Conservation (phyloP, 2,329 filamentous ascomycete species). For the Coniochaeta pulveracea region DNA sequence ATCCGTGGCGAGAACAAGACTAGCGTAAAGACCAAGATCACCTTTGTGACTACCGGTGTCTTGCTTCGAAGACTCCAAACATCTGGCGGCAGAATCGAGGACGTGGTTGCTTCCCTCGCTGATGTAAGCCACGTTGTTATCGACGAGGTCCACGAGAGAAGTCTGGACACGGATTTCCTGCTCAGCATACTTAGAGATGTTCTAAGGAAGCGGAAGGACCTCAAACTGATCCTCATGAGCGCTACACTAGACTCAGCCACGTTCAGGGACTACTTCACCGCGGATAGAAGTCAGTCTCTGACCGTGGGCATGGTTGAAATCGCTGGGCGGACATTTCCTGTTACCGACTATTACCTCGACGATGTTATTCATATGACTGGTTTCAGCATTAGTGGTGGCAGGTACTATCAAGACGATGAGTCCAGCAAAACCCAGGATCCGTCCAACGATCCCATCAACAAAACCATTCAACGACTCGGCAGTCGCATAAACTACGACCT, state of each 20-base stretch:
- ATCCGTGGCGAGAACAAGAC: constrained; percentile 84
- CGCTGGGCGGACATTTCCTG: constrained; percentile 77
- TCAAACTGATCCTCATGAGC: constrained; percentile 92
- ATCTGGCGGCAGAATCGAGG: constrained; percentile 67
- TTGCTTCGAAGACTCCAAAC: constrained; percentile 84
- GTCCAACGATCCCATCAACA: constrained; percentile 44
- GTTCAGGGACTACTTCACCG: constrained; percentile 75
- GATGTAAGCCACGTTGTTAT: constrained; percentile 93
- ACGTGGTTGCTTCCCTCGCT: constrained; percentile 69
- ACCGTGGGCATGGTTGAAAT: constrained; percentile 78
- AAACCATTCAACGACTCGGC: constrained; percentile 60
- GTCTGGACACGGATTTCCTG: constrained; percentile 88
- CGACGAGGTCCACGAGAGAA: constrained; percentile 93
- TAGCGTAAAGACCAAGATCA: constrained; percentile 69
- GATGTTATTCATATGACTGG: constrained; percentile 73
- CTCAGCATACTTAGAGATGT: constrained; percentile 81
- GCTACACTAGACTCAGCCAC: constrained; percentile 83
- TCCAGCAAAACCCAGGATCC: constrained; percentile 29
- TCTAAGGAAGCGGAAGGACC: constrained; percentile 58
- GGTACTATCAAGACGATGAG: constrained; percentile 29
- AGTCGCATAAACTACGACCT: constrained; percentile 88
- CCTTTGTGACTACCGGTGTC: constrained; percentile 92
- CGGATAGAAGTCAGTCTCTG: constrained; percentile 34
- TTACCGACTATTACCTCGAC: constrained; percentile 82
- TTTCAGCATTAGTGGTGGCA: constrained; percentile 40